These are phyloP conservation scores for Beauveria varroae DNA, from an alignment of 2,329 filamentous ascomycete genomes.

Conservation along the genomic window DNA sequence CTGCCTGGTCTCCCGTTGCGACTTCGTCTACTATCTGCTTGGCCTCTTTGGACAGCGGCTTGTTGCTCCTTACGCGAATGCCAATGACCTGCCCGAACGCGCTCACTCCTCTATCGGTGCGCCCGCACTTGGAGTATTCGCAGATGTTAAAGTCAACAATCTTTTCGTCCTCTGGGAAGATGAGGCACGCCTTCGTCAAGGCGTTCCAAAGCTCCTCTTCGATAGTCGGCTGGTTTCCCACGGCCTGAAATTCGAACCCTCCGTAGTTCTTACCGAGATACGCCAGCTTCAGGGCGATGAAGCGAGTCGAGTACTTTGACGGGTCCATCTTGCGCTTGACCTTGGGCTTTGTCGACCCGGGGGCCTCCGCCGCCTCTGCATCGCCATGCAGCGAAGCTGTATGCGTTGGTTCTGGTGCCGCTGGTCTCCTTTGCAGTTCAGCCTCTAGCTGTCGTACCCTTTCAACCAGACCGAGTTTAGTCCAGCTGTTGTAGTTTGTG, in stretches of 20 bases:
- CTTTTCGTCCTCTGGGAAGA: slow-evolving; percentile 59
- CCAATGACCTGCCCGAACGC: slow-evolving; percentile 95
- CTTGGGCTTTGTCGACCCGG: slow-evolving; percentile 29
- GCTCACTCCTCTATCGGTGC: slow-evolving; percentile 89
- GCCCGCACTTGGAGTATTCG: slow-evolving; percentile 91
- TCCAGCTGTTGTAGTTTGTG: slow-evolving; percentile 57
- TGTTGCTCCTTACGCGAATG: slow-evolving; percentile 71
- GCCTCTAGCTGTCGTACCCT: slow-evolving; percentile 61
- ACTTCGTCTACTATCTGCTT: neutral
- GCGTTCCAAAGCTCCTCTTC: slow-evolving; percentile 95
- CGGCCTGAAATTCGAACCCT: slow-evolving; percentile 80
- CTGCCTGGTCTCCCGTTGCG: slow-evolving; percentile 9
- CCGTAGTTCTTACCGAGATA: slow-evolving; percentile 90
- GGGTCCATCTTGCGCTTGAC: slow-evolving; percentile 60
- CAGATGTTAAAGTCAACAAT: slow-evolving; percentile 72
- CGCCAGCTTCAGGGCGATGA: slow-evolving; percentile 86
- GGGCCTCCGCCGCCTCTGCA: neutral
- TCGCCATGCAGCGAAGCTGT: slow-evolving; percentile 11
- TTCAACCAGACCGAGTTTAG: slow-evolving; percentile 57
- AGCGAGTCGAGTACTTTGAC: slow-evolving; percentile 71
- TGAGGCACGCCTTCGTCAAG: slow-evolving; percentile 71
- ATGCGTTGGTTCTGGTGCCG: slow-evolving; percentile 16
- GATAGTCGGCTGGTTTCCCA: slow-evolving; percentile 68
- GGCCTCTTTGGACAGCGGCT: slow-evolving; percentile 42
- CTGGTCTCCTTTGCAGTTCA: slow-evolving; percentile 46